These are phyloP conservation scores for Saccharomyces hybrid DNA, from an alignment of 1,139 yeast genomes.

Conservation along the genomic window DNA sequence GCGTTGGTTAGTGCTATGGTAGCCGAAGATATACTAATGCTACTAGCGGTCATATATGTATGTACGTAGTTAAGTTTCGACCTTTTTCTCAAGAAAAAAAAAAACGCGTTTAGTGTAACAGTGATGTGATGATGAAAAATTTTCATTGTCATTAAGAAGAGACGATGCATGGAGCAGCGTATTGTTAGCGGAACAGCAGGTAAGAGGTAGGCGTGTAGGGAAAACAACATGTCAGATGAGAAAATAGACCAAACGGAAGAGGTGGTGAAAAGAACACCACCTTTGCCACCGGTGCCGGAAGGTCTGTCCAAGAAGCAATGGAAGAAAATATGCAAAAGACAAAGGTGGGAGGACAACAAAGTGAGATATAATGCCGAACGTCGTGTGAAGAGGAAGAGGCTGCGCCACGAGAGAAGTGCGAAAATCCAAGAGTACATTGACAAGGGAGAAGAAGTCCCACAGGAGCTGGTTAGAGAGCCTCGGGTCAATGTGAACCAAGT, in stretches of 20 bases:
- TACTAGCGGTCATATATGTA: not conserved
- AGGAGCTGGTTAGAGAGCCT: constrained; percentile 29
- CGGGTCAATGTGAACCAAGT: constrained; percentile 37
- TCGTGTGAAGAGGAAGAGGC: constrained; percentile 46
- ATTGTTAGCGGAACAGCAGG: not conserved
- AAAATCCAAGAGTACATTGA: constrained; percentile 31
- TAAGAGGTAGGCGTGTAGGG: not conserved
- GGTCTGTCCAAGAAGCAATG: constrained; percentile 82
- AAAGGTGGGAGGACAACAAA: constrained; percentile 58
- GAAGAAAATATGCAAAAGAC: constrained; percentile 58
- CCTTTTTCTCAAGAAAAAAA: not conserved
- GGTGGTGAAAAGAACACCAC: constrained; percentile 5
- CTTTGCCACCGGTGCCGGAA: constrained; percentile 46
- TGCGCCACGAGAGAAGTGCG: constrained; percentile 33
- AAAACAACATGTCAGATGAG: not conserved
- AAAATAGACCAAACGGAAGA: constrained; percentile 6
- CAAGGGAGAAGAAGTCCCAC: constrained; percentile 35
- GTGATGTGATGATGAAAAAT: constrained; percentile 7
- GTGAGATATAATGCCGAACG: constrained; percentile 47
- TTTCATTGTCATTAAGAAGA: not conserved
- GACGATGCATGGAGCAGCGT: not conserved
- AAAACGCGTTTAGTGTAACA: not conserved
- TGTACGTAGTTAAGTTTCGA: not conserved
- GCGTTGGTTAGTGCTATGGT: not conserved
- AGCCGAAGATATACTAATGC: not conserved